Percentiles rank a stretch among this genome's conserved stretches.
phyloP scores from a whole-genome alignment of 73 alveolate species.

The Uronychia setigera region DNA sequence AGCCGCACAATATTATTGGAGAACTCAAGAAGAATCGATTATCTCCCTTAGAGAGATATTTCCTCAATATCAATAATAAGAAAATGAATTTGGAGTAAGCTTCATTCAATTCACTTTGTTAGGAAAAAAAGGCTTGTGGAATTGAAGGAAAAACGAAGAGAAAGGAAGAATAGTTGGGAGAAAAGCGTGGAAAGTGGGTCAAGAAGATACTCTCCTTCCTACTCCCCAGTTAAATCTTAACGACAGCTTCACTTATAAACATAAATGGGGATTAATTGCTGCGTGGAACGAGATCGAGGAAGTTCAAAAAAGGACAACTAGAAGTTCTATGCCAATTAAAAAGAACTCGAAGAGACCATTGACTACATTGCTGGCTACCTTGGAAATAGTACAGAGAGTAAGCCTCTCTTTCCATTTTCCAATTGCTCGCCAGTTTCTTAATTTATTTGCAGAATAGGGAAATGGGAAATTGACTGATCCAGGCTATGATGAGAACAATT shows the following conservation, averaged over 20 bases:
- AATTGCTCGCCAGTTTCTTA: no score
- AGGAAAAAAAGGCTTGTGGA: background rate
- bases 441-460: no score
- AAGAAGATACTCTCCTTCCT: background rate
- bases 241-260: background rate
- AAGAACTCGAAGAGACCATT: background rate
- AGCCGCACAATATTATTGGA: background rate
- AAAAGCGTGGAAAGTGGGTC: background rate
- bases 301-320: background rate
- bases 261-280: constrained; percentile 1
- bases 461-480: no score
- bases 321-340: background rate
- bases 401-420: no score
- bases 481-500: background rate
- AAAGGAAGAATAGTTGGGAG: background rate
- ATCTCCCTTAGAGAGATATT: background rate
- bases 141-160: background rate
- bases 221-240: background rate
- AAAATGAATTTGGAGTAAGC: background rate
- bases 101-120: background rate
- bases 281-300: background rate
- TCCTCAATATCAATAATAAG: background rate
- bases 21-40: background rate
- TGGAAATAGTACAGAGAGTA: background rate
- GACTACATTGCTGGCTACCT: background rate